These are phyloP conservation scores for Graphiopsis chlorocephala DNA, from an alignment of 2,329 filamentous ascomycete species.

Conservation along the genomic window DNA sequence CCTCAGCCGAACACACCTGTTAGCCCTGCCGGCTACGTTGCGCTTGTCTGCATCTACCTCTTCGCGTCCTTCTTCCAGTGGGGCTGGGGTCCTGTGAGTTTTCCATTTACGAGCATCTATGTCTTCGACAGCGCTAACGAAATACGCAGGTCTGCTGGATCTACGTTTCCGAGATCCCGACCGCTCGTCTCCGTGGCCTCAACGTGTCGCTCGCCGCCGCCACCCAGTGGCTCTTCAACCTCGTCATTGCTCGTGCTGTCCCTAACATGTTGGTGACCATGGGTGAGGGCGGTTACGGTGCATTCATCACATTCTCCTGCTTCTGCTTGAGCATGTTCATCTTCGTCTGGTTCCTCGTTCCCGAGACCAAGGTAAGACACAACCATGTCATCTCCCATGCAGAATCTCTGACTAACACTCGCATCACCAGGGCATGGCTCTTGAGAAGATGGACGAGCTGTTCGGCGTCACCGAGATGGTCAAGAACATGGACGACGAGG, in stretches of 20 bases:
- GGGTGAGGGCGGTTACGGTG: conserved; percentile 37
- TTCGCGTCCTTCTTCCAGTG: conserved; percentile 68
- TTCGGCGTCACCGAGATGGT: conserved; percentile 26
- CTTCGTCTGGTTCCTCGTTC: conserved; percentile 67
- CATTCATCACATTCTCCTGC: conserved; percentile 60
- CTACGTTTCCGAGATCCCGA: conserved; percentile 68
- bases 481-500: conserved; percentile 17
- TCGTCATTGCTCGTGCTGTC: conserved; percentile 66
- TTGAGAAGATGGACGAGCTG: conserved; percentile 32
- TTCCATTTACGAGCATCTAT: not conserved
- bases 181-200: conserved; percentile 61
- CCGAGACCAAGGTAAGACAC: conserved; percentile 59
- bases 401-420: not conserved
- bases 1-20: conserved; percentile 55
- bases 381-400: too few relatives aligned
- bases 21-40: conserved; percentile 65
- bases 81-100: conserved; percentile 56
- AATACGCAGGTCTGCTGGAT: conserved; percentile 62
- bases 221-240: conserved; percentile 67
- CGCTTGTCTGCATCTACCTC: conserved; percentile 68
- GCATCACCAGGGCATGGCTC: conserved; percentile 31
- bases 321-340: conserved; percentile 65
- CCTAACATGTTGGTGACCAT: conserved; percentile 64
- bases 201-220: conserved; percentile 68
- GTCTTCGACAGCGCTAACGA: not conserved